Evolutionary conservation across 495 filamentous ascomycete species (phyloP).

Genomic region (Hypoxylon trugodes): DNA sequence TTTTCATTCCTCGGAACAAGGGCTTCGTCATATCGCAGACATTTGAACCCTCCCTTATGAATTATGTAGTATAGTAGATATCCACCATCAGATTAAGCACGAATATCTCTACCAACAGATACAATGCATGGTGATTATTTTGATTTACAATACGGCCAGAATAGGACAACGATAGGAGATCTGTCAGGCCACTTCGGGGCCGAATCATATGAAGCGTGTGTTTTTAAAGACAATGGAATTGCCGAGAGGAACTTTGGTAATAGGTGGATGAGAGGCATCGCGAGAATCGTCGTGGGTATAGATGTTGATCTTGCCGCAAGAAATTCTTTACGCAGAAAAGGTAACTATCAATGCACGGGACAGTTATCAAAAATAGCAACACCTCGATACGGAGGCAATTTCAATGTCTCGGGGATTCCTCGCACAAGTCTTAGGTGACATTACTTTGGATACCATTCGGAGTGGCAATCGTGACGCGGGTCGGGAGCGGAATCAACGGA

Average conservation of each 20-base stretch:
- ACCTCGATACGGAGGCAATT: background rate
- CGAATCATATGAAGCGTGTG: background rate
- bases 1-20: background rate
- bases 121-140: background rate
- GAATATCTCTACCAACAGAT: background rate
- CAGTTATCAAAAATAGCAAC: background rate
- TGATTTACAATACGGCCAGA: background rate
- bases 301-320: background rate
- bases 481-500: background rate
- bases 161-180: background rate
- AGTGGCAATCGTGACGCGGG: background rate
- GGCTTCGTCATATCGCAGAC: background rate
- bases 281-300: background rate
- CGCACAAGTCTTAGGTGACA: slow-evolving; percentile 12
- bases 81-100: background rate
- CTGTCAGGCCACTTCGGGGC: background rate
- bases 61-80: background rate
- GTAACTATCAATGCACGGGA: background rate
- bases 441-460: slow-evolving; percentile 8
- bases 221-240: background rate
- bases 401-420: slow-evolving; percentile 13
- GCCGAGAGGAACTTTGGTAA: background rate
- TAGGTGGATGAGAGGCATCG: background rate
- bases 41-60: background rate
- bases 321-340: background rate